Evolutionary conservation across 305 asterid species (phyloP), one percentile per base, ranked within the genome.

Genomic region (Rubia balearica): DNA sequence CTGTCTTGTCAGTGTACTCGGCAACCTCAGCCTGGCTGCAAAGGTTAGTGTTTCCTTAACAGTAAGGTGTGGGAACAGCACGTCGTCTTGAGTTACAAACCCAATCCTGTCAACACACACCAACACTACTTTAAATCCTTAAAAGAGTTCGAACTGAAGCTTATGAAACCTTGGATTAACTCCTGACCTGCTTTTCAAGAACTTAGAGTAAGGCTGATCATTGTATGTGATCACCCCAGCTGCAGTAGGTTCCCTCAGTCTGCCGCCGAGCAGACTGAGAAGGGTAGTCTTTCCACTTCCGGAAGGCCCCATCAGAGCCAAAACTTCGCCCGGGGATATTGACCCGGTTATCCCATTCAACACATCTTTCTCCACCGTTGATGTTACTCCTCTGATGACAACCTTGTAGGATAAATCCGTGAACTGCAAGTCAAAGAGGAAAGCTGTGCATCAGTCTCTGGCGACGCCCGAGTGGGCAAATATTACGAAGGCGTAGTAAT

Each of bases 221-320:
- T 90, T 95, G 71, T 91, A 92, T 21, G 96, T 86, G 13, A 95
- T 78, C 5, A 85, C 77, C 56, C 99, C 96, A 12, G 96, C 89
- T 10, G 73, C 51, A 42, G 84, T 3, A 5, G 86, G 79, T n/a
- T 83, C 90, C 73, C 79, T 81, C 7, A 78, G 75, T 72, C 99
- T 78, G 61, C 99, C 98, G 68, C 99, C 98, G 6, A 95, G 88
- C 41, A 91, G 74, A 70, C 90, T 90, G 81, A 95, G 85, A 6
- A 95, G 77, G 0, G 98, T 83, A 16, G 99, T 95, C 81, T 95
- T 95, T 56, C 99, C 99, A 67, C 99, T 86, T 61, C 99, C 99
- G 3, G 99, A 95, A 57, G 99, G 99, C 45, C 99, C 99, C 99
- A 95, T 95, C 33, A 95, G 79, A 6, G 99, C 99, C 65, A 95